Percentiles rank a stretch among this genome's conserved stretches.
Evolutionary conservation across 2,329 filamentous ascomycete genomes (phyloP).

Genomic region (Fonsecaea pedrosoi): DNA sequence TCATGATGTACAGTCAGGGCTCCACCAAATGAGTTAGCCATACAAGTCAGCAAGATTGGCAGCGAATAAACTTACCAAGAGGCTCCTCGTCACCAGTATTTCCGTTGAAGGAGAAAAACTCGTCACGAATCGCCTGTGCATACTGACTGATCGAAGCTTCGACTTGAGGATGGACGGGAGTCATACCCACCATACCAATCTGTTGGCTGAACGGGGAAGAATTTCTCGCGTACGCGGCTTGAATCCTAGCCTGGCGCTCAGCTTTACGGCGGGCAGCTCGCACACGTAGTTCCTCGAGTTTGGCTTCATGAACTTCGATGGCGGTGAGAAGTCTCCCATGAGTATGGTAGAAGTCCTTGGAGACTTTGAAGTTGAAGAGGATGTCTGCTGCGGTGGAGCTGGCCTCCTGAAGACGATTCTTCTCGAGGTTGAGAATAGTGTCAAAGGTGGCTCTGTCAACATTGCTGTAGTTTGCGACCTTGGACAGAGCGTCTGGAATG

Average conservation of each 20-base stretch:
- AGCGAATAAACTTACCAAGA: background rate
- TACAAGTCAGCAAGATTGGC: background rate
- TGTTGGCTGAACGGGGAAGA: conserved; percentile 15
- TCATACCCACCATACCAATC: conserved; percentile 30
- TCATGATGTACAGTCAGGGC: background rate
- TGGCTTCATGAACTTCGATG: conserved; percentile 28
- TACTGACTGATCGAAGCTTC: conserved; percentile 22
- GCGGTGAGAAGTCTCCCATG: conserved; percentile 28
- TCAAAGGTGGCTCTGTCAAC: conserved; percentile 16
- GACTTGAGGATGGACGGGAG: conserved; percentile 18
- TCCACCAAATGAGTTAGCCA: background rate
- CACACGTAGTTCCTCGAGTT: conserved; percentile 21
- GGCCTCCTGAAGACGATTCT: conserved; percentile 18
- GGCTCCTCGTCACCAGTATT: background rate
- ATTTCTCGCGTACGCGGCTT: conserved; percentile 17
- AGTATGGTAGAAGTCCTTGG: conserved; percentile 19
- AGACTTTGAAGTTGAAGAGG: conserved; percentile 27
- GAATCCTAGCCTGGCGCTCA: conserved; percentile 10
- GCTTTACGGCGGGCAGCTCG: conserved; percentile 11
- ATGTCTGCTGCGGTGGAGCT: conserved; percentile 1
- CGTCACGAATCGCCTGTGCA: conserved; percentile 1
- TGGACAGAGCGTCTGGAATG: conserved; percentile 19
- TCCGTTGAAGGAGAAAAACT: conserved; percentile 21
- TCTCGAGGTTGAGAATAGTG: background rate
- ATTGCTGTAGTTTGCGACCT: conserved; percentile 11